A percentile compares a stretch with the other conserved stretches of the same genome.
These are phyloP conservation scores for Globisporangium mamillatum DNA, from an alignment of 352 stramenopile genomes.

Conservation along the genomic window DNA sequence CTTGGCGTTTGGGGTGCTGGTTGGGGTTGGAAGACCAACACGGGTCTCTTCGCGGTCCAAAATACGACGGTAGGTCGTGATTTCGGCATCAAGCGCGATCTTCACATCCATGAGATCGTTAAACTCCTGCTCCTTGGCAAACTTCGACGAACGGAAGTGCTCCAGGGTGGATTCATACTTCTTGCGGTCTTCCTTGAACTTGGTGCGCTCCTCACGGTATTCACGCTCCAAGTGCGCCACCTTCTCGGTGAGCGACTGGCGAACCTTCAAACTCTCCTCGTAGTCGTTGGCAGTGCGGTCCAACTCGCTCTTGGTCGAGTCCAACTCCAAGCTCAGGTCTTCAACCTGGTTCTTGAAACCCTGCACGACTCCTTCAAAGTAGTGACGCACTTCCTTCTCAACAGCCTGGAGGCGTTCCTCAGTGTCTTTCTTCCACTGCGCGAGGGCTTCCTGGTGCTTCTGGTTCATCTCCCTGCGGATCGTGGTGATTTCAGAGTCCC, in stretches of 20 bases:
- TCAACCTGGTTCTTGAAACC: slow-evolving; percentile 62
- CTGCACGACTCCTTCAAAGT: slow-evolving; percentile 58
- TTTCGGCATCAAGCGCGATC: slow-evolving; percentile 73
- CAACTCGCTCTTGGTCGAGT: slow-evolving; percentile 70
- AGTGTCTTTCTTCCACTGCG: slow-evolving; percentile 75
- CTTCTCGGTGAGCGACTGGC: slow-evolving; percentile 75
- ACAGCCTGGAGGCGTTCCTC: slow-evolving; percentile 68
- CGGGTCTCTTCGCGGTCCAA: slow-evolving; percentile 76
- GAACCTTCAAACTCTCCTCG: slow-evolving; percentile 71
- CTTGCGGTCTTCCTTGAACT: slow-evolving; percentile 80
- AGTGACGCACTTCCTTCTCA: slow-evolving; percentile 70
- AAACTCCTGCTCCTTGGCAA: slow-evolving; percentile 76
- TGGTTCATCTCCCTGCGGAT: slow-evolving; percentile 74
- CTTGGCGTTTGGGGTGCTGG: slow-evolving; percentile 36
- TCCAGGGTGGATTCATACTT: slow-evolving; percentile 69
- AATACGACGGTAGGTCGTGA: slow-evolving; percentile 79
- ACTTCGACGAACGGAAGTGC: slow-evolving; percentile 61
- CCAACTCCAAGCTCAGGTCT: slow-evolving; percentile 54
- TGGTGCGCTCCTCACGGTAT: slow-evolving; percentile 68
- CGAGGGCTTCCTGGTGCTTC: slow-evolving; percentile 71
- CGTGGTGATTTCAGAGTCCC: slow-evolving; percentile 64
- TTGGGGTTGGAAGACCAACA: slow-evolving; percentile 56
- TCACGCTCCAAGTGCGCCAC: slow-evolving; percentile 76
- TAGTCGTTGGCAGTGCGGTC: slow-evolving; percentile 80
- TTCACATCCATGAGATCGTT: slow-evolving; percentile 89